phyloP scores from a whole-genome alignment of 306 rosid genomes.

The Hippophae rhamnoides region DNA sequence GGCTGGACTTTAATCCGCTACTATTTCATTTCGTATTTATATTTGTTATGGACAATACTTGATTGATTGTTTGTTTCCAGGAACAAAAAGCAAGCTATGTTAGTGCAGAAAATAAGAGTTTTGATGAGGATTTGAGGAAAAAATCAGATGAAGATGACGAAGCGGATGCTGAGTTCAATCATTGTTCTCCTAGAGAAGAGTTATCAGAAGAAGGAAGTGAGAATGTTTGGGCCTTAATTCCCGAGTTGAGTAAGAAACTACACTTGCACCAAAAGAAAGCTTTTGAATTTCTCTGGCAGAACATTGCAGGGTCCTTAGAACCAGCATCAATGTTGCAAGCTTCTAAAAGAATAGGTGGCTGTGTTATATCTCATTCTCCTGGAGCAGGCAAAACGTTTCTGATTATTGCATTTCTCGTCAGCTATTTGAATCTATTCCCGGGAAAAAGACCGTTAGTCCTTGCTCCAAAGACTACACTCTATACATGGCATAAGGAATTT shows the following conservation, averaged over 20 bases:
- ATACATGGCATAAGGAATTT: slow-evolving; percentile 83
- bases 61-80: slow-evolving; percentile 33
- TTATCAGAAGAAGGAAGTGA: slow-evolving; percentile 38
- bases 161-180: slow-evolving; percentile 23
- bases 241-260: slow-evolving; percentile 30
- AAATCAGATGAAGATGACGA: slow-evolving; percentile 39
- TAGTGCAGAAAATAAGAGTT: slow-evolving; percentile 43
- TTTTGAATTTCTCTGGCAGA: slow-evolving; percentile 79
- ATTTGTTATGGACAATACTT: background rate
- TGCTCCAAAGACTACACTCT: slow-evolving; percentile 84
- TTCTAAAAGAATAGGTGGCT: slow-evolving; percentile 59
- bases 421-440: slow-evolving; percentile 72
- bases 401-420: slow-evolving; percentile 65
- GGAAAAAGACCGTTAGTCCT: slow-evolving; percentile 67
- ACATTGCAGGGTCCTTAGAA: slow-evolving; percentile 60
- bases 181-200: slow-evolving; percentile 20
- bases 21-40: too few species aligned
- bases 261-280: slow-evolving; percentile 83
- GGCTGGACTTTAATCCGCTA: background rate
- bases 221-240: slow-evolving; percentile 66
- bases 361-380: slow-evolving; percentile 91
- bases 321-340: slow-evolving; percentile 39
- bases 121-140: slow-evolving; percentile 23
- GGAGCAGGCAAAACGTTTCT: slow-evolving; percentile 88
- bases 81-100: slow-evolving; percentile 30